These are phyloP conservation scores for Candolleomyces aberdarensis DNA, from an alignment of 768 basidiomycete species.

Conservation along the genomic window DNA sequence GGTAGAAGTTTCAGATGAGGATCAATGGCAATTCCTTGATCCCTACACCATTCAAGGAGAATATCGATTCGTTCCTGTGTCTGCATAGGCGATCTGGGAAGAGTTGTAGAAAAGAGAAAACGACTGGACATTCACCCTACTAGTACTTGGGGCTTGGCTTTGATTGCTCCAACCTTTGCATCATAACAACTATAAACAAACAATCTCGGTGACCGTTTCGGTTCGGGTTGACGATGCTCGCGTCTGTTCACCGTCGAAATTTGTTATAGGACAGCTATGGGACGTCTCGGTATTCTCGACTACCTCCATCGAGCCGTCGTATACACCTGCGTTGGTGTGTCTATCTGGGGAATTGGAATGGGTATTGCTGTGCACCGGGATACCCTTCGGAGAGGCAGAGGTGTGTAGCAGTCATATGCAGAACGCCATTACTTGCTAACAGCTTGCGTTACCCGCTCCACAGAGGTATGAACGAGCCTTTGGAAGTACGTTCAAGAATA, in stretches of 20 bases:
- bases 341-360: conserved; percentile 50
- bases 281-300: conserved; percentile 31
- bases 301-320: conserved; percentile 54
- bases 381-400: conserved; percentile 52
- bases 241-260: not conserved
- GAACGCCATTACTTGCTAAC: not conserved
- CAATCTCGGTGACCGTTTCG: not conserved
- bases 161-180: not conserved
- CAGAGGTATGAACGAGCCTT: conserved; percentile 28
- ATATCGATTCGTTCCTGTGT: not conserved
- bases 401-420: conserved; percentile 30
- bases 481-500: not conserved
- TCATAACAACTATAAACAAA: not conserved
- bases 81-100: not conserved
- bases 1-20: conserved; percentile 34
- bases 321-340: conserved; percentile 48
- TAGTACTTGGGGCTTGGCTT: not conserved
- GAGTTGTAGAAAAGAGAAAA: not conserved
- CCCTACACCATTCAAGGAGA: conserved; percentile 47
- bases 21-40: conserved; percentile 46
- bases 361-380: conserved; percentile 52
- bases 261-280: not conserved
- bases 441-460: not conserved
- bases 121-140: not conserved
- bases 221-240: too few relatives aligned